These are phyloP conservation scores for Casuarina cunninghamiana DNA, from an alignment of 306 rosid genomes.

Conservation along the genomic window DNA sequence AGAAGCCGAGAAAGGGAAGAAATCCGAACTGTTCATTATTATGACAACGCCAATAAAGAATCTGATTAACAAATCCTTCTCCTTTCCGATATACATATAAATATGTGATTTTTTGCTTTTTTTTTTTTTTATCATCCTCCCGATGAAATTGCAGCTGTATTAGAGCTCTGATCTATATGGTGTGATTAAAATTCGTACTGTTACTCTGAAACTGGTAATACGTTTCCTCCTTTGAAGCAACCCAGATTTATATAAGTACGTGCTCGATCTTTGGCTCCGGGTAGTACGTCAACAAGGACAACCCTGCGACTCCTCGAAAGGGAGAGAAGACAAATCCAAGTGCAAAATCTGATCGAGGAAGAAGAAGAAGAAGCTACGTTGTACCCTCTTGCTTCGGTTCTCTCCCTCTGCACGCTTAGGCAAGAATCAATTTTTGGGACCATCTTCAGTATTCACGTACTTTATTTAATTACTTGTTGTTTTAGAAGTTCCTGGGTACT, in stretches of 20 bases:
- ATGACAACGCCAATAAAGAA: conserved; percentile 3
- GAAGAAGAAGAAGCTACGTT: conserved; percentile 21
- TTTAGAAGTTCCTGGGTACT: not conserved
- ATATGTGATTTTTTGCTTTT: too few species aligned
- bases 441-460: not conserved
- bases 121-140: too few species aligned
- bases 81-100: not conserved
- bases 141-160: not conserved
- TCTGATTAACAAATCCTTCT: not conserved
- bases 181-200: not conserved
- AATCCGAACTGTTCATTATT: conserved; percentile 4
- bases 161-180: not conserved
- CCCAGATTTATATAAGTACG: not conserved
- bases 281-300: conserved; percentile 17
- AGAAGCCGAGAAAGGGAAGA: not conserved
- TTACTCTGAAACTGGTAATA: not conserved
- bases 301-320: conserved; percentile 13
- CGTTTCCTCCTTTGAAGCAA: not conserved
- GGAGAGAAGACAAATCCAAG: conserved; percentile 15
- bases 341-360: conserved; percentile 21
- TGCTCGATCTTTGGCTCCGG: not conserved
- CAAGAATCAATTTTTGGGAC: conserved; percentile 13
- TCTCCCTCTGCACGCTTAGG: conserved; percentile 2
- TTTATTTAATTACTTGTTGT: not conserved
- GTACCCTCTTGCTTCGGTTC: conserved; percentile 1